These are phyloP conservation scores for Calvatia gigantea DNA, from an alignment of 768 basidiomycete species.

Conservation along the genomic window DNA sequence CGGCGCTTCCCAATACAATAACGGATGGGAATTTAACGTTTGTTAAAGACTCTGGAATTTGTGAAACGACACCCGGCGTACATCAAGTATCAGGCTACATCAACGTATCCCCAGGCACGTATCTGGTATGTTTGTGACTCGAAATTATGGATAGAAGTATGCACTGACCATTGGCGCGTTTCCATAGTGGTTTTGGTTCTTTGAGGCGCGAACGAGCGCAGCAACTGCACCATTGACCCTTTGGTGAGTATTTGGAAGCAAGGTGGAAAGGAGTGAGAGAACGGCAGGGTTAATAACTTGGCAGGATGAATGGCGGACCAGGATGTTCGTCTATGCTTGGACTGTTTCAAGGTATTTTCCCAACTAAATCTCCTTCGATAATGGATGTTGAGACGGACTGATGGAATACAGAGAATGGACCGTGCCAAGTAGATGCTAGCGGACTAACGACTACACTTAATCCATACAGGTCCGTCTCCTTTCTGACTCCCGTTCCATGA, in stretches of 20 bases:
- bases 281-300: background rate
- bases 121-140: slow-evolving; percentile 48
- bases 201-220: slow-evolving; percentile 56
- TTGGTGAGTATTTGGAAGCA: slow-evolving; percentile 58
- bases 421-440: slow-evolving; percentile 3
- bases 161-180: background rate
- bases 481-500: background rate
- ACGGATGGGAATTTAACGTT: background rate
- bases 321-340: slow-evolving; percentile 59
- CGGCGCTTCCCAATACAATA: background rate
- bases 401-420: slow-evolving; percentile 1
- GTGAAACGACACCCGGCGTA: slow-evolving; percentile 56
- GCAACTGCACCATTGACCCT: slow-evolving; percentile 56
- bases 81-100: slow-evolving; percentile 63
- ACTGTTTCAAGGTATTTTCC: slow-evolving; percentile 53
- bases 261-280: background rate
- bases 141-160: too few species aligned
- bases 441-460: background rate
- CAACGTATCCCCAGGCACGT: slow-evolving; percentile 51
- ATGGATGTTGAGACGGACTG: background rate
- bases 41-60: slow-evolving; percentile 5
- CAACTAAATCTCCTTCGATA: background rate
- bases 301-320: slow-evolving; percentile 28
- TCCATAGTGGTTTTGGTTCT: slow-evolving; percentile 63
- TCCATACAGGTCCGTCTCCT: slow-evolving; percentile 3